Conservation (phyloP, 192 early-diverging fungal species). For the Backusella sp. region DNA sequence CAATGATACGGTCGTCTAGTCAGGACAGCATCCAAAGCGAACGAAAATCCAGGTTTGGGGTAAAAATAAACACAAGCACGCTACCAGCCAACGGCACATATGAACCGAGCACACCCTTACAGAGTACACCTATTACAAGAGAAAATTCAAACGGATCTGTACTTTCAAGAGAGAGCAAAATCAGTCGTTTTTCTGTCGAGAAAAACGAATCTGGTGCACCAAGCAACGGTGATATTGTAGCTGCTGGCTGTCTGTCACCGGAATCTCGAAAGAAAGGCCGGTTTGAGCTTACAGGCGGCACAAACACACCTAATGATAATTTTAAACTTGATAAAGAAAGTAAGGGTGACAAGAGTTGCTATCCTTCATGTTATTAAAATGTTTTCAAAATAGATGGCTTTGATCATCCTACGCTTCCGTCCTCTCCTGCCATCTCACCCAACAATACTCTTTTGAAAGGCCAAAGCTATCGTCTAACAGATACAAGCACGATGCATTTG, state of each 20-base stretch:
- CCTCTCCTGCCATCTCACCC: slow-evolving; percentile 2
- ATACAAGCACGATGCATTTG: neutral
- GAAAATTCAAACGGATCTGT: slow-evolving; percentile 16
- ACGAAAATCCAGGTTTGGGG: slow-evolving; percentile 1
- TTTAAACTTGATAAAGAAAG: neutral
- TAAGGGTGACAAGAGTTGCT: neutral
- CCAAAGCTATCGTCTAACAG: neutral
- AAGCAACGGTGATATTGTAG: neutral
- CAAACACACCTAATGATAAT: neutral
- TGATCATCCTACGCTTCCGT: neutral
- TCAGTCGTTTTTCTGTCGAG: slow-evolving; percentile 21
- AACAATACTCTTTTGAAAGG: slow-evolving; percentile 3
- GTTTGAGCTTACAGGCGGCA: slow-evolving; percentile 34
- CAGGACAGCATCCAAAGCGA: slow-evolving; percentile 11
- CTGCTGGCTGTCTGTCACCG: neutral
- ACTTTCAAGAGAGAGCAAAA: slow-evolving; percentile 11
- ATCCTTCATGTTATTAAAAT: neutral
- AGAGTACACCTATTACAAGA: slow-evolving; percentile 5
- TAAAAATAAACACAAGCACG: neutral
- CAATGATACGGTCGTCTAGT: neutral
- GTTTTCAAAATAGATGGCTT: neutral
- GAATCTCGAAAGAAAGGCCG: slow-evolving; percentile 38
- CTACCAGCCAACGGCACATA: neutral
- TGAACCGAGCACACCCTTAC: neutral
- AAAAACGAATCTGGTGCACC: neutral